Conservation (phyloP, 306 rosid species). For the Crataegus laevigata region DNA sequence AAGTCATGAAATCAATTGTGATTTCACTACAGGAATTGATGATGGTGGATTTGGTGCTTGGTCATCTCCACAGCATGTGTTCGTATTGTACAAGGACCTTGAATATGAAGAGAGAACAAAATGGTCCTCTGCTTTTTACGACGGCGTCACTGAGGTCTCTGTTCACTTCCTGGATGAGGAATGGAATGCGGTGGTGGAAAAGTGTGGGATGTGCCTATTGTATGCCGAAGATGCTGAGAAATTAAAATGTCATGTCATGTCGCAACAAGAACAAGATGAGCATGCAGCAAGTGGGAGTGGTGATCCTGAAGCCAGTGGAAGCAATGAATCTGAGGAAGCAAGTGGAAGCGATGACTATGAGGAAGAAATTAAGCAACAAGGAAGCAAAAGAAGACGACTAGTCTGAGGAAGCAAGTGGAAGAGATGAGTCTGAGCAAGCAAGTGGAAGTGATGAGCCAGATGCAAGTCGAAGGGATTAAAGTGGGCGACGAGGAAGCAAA, state of each 20-base stretch:
- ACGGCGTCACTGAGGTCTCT: background rate
- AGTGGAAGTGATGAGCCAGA: no score
- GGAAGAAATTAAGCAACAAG: no score
- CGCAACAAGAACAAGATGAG: background rate
- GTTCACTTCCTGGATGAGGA: background rate
- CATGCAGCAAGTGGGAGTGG: background rate
- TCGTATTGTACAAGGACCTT: background rate
- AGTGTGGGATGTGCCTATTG: background rate
- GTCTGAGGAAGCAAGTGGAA: no score
- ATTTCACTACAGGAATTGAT: background rate
- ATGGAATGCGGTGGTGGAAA: no score
- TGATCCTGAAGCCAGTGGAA: no score
- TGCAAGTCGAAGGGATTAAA: no score
- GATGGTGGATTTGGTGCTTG: fast-evolving
- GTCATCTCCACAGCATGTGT: background rate
- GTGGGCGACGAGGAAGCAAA: no score
- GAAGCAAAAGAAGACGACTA: no score
- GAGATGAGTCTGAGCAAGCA: no score
- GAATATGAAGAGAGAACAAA: background rate
- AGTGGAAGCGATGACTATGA: no score
- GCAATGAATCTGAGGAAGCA: no score
- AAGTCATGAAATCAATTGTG: background rate
- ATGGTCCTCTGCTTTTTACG: background rate
- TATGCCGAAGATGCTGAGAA: background rate
- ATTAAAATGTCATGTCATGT: background rate